Conservation (phyloP, 1,284 basidiomycete species). For the Megacollybia platyphylla region DNA sequence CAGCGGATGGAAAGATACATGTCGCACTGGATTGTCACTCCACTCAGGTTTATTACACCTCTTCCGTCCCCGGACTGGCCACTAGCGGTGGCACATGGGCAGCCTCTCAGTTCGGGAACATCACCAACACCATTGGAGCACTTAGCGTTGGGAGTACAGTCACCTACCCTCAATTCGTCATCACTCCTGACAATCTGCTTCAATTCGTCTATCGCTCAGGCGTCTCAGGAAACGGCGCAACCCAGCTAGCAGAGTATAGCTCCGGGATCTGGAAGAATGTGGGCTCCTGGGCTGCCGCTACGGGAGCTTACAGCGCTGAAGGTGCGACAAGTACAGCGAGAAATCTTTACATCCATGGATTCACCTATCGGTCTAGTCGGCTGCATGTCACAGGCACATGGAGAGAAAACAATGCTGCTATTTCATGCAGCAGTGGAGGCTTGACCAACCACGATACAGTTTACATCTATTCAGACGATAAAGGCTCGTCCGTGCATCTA, state of each 20-base stretch:
- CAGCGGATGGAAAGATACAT: slow-evolving; percentile 26
- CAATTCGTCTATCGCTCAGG: slow-evolving; percentile 31
- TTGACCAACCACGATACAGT: slow-evolving; percentile 31
- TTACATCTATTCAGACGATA: slow-evolving; percentile 29
- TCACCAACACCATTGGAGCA: slow-evolving; percentile 22
- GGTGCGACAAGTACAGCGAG: slow-evolving; percentile 23
- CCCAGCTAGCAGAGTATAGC: slow-evolving; percentile 28
- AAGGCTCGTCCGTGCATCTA: slow-evolving; percentile 14
- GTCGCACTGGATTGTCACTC: slow-evolving; percentile 31
- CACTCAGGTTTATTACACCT: slow-evolving; percentile 24
- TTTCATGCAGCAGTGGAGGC: slow-evolving; percentile 25
- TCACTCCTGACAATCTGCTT: slow-evolving; percentile 26
- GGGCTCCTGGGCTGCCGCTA: slow-evolving; percentile 27
- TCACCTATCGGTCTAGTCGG: slow-evolving; percentile 21
- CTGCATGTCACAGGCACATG: slow-evolving; percentile 29
- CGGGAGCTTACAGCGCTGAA: slow-evolving; percentile 23
- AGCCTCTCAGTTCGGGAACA: slow-evolving; percentile 22
- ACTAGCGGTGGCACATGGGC: slow-evolving; percentile 24
- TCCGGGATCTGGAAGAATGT: slow-evolving; percentile 24
- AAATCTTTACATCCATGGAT: slow-evolving; percentile 30
- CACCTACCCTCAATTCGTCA: slow-evolving; percentile 32
- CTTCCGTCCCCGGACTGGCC: slow-evolving; percentile 22
- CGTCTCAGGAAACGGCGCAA: slow-evolving; percentile 28
- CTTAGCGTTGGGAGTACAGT: slow-evolving; percentile 24
- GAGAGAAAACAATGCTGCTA: slow-evolving; percentile 25